Conservation (phyloP, 495 filamentous ascomycete species). For the Stereocaulon alpinum region DNA sequence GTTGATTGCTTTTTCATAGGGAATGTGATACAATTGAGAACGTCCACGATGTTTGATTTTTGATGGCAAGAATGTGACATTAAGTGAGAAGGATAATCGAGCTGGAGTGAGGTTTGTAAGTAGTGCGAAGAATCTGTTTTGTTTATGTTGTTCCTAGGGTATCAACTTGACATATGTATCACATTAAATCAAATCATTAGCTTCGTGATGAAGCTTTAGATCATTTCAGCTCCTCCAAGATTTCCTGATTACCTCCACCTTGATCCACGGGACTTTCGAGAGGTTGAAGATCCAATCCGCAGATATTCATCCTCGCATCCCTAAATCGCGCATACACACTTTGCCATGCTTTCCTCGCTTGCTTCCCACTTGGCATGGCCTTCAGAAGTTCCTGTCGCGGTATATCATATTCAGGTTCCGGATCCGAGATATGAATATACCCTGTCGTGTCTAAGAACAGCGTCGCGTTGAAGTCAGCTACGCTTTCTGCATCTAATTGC, state of each 20-base stretch:
- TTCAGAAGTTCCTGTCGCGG: constrained; percentile 25
- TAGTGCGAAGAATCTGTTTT: too few species aligned
- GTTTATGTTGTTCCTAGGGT: too few species aligned
- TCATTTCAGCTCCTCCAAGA: background rate
- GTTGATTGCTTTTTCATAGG: too few species aligned
- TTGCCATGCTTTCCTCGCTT: constrained; percentile 39
- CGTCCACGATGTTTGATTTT: too few species aligned
- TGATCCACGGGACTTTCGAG: background rate
- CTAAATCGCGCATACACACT: constrained; percentile 26
- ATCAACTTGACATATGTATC: too few species aligned
- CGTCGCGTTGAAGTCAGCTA: constrained; percentile 31
- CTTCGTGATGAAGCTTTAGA: too few species aligned
- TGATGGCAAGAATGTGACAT: too few species aligned
- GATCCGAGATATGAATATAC: constrained; percentile 35
- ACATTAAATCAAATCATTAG: too few species aligned
- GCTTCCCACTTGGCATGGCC: constrained; percentile 29
- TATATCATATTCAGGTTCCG: constrained; percentile 37
- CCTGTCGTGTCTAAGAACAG: constrained; percentile 27
- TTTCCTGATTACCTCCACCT: background rate
- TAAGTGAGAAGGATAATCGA: too few species aligned
- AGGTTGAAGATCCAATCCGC: constrained; percentile 28
- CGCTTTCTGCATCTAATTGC: constrained; percentile 13
- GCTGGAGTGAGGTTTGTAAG: too few species aligned
- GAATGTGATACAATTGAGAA: too few species aligned
- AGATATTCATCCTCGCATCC: constrained; percentile 27